Base-by-base conservation (phyloP, 1,284 basidiomycete genomes). In the Mycosarcoma maydis region DNA sequence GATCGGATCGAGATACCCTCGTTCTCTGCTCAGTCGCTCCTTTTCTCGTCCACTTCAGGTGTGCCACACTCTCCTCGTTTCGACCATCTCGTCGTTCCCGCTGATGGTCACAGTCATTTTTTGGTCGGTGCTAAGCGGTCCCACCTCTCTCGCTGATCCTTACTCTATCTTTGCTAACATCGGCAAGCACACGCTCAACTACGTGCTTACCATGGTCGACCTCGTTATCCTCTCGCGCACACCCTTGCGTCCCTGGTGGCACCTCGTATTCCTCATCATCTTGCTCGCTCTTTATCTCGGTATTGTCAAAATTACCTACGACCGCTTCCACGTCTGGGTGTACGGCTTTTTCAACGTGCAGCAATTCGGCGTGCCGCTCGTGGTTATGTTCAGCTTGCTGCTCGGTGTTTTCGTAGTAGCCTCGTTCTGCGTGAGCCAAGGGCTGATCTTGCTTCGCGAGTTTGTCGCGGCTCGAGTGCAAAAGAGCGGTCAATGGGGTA, bases 81-180 rank as follows among this genome's bases (percentile, higher is more conserved):
- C 47, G 4, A 74, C 72, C 3, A 54, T 74, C 5, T 48, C 48
- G 23, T 37, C 52, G 2, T 47, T 66, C 88, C 89, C 90, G 4
- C 82, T 91, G 52, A 75, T 91, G 20, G 88, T 90, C 2, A 89
- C 88, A 0, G 82, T 85, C 29, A 87, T 90, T 0, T 91, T 84
- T 75, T 91, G 90, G 90, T 73, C 84, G 0, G 72, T 90, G 7
- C 83, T 90, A 3, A 78, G 81, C 5, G 62, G 55, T 0, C 20
- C 51, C 0, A 10, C 10, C 9, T 24, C 67, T 0, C 85, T 85
- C 0, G 86, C 88, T 61, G 22, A 71, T 87, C 87, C 85, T 5
- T 91, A 87, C 86, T 23, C 69, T 86, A 88, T 84, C 3, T 90
- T 87, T 86, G 75, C 79, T 14, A 88, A 88, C 75, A 83, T 88